Evolutionary conservation across 495 filamentous ascomycete species (phyloP).

Genomic region (Margaritispora aquatica): DNA sequence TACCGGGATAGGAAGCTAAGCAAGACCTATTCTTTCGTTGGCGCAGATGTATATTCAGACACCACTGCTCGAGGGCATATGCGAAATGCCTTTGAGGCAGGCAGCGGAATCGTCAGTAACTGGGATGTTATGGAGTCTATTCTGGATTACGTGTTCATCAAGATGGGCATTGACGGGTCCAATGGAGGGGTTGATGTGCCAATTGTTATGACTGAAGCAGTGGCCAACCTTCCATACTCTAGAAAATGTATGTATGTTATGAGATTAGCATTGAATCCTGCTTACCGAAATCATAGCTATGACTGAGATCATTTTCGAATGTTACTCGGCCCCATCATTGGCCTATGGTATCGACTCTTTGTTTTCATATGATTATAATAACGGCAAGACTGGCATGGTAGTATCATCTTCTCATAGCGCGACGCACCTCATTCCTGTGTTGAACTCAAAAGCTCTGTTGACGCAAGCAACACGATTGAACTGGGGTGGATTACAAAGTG

Average conservation of each 20-base stretch:
- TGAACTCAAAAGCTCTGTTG: conserved; percentile 76
- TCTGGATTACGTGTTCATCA: conserved; percentile 87
- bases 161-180: conserved; percentile 76
- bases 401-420: conserved; percentile 88
- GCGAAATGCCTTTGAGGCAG: conserved; percentile 84
- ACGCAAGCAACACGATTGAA: conserved; percentile 82
- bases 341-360: conserved; percentile 93
- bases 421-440: conserved; percentile 92
- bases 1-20: conserved; percentile 90
- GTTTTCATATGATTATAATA: conserved; percentile 90
- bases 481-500: conserved; percentile 86
- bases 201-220: conserved; percentile 91
- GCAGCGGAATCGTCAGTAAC: conserved; percentile 85
- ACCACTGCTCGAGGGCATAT: conserved; percentile 88
- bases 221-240: conserved; percentile 83
- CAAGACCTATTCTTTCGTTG: conserved; percentile 84
- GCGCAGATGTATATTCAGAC: conserved; percentile 86
- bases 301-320: conserved; percentile 95
- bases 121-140: conserved; percentile 96
- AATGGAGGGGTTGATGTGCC: conserved; percentile 72
- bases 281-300: conserved; percentile 53
- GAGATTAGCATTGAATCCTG: neutral
- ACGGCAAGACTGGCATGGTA: conserved; percentile 80
- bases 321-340: conserved; percentile 80
- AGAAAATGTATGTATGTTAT: conserved; percentile 60